Conservation (phyloP, 2,329 filamentous ascomycete genomes). For the Teratosphaeria epicoccoides region DNA sequence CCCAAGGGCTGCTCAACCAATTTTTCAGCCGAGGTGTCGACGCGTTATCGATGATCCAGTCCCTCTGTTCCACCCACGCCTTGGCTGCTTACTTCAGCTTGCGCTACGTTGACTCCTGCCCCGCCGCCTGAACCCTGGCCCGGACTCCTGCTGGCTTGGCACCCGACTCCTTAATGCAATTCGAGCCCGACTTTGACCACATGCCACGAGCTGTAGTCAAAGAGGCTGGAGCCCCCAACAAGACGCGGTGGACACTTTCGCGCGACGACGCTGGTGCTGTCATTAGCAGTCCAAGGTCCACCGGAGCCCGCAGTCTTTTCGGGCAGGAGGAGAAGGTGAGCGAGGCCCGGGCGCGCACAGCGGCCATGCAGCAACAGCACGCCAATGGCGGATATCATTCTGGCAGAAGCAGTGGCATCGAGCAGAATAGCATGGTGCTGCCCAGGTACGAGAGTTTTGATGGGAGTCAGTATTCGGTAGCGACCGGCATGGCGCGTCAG, state of each 20-base stretch:
- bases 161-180: constrained; percentile 28
- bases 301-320: constrained; percentile 3
- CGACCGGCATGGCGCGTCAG: constrained; percentile 1
- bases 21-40: background rate
- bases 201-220: constrained; percentile 16
- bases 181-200: constrained; percentile 1
- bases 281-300: background rate
- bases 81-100: too few relatives aligned
- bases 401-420: constrained; percentile 6
- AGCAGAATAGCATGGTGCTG: constrained; percentile 3
- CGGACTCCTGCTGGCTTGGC: constrained; percentile 35
- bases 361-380: constrained; percentile 18
- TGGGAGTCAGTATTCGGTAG: constrained; percentile 18
- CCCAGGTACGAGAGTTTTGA: constrained; percentile 20
- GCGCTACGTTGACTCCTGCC: background rate
- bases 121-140: background rate
- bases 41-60: too few relatives aligned
- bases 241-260: constrained; percentile 12
- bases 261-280: constrained; percentile 5
- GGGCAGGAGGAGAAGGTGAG: constrained; percentile 4
- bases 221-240: constrained; percentile 11
- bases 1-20: background rate
- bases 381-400: constrained; percentile 12
- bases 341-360: background rate
- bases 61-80: too few relatives aligned